These are phyloP conservation scores for Vicia sativa DNA, from an alignment of 306 rosid species.

Conservation along the genomic window DNA sequence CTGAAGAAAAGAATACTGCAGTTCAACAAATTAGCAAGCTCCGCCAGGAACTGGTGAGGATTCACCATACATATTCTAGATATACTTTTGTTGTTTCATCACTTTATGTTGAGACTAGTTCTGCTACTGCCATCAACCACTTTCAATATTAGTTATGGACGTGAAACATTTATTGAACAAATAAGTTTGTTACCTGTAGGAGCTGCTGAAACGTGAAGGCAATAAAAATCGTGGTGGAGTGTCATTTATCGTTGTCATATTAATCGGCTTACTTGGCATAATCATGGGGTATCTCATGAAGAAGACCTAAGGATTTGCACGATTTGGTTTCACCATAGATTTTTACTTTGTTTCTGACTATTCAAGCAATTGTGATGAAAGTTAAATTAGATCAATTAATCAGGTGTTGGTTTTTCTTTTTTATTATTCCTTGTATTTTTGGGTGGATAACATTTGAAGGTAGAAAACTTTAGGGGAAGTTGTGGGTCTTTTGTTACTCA, in stretches of 20 bases:
- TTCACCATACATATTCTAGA: neutral
- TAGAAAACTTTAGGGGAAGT: conserved; percentile 48
- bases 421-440: conserved; percentile 31
- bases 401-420: conserved; percentile 44
- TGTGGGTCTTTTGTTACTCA: conserved; percentile 52
- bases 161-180: conserved; percentile 8
- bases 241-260: conserved; percentile 58
- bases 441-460: conserved; percentile 56
- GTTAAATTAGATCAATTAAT: conserved; percentile 49
- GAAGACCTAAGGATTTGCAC: conserved; percentile 48
- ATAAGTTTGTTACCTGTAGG: conserved; percentile 56
- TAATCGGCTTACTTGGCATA: conserved; percentile 70
- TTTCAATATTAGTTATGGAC: conserved; percentile 28
- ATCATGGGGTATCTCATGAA: conserved; percentile 77
- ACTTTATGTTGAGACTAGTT: conserved; percentile 10
- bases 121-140: conserved; percentile 20
- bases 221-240: conserved; percentile 67
- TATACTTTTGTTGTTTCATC: conserved; percentile 7
- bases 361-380: conserved; percentile 52
- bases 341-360: conserved; percentile 44
- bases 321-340: conserved; percentile 38
- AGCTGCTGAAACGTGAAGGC: conserved; percentile 72
- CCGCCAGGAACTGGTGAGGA: conserved; percentile 87
- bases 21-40: conserved; percentile 69
- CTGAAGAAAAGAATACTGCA: conserved; percentile 73